These are phyloP conservation scores for Malus hybrid DNA, from an alignment of 331 rosid species.

Conservation along the genomic window DNA sequence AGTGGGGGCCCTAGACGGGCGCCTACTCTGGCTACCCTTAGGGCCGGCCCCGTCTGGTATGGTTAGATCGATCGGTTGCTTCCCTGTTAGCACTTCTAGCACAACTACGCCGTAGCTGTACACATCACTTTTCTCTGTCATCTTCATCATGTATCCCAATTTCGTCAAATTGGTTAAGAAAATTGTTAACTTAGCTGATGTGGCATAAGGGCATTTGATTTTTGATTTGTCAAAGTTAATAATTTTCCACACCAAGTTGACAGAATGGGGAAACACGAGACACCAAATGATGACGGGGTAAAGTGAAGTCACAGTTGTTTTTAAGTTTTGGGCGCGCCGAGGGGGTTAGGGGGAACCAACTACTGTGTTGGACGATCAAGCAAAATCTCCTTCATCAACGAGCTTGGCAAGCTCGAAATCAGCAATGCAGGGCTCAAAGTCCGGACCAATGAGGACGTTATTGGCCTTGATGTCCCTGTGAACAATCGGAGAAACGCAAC, in stretches of 20 bases:
- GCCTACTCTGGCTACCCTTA: too few species aligned
- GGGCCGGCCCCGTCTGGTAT: conserved; percentile 47
- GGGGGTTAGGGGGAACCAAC: conserved; percentile 51
- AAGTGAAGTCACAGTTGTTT: too few species aligned
- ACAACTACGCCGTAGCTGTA: conserved; percentile 82
- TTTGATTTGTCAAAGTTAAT: too few species aligned
- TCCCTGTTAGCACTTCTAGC: conserved; percentile 73
- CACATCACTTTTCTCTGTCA: conserved; percentile 87
- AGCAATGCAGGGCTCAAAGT: conserved; percentile 73
- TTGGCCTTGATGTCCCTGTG: conserved; percentile 90
- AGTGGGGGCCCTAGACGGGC: too few species aligned
- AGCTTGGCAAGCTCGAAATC: conserved; percentile 90
- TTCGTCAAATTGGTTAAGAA: conserved; percentile 21
- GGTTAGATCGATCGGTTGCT: conserved; percentile 76
- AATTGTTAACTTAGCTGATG: neutral
- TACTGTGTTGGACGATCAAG: conserved; percentile 55
- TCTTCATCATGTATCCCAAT: conserved; percentile 77
- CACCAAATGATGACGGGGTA: too few species aligned
- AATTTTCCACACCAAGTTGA: too few species aligned
- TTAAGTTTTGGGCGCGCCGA: too few species aligned
- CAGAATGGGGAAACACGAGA: too few species aligned
- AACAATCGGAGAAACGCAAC: conserved; percentile 83
- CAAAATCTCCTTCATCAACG: conserved; percentile 63
- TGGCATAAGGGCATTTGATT: neutral
- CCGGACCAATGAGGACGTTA: conserved; percentile 73